A percentile compares a stretch with the other conserved stretches of the same genome.
phyloP scores from a whole-genome alignment of 2,329 filamentous ascomycete genomes.

The Beauveria varroae region DNA sequence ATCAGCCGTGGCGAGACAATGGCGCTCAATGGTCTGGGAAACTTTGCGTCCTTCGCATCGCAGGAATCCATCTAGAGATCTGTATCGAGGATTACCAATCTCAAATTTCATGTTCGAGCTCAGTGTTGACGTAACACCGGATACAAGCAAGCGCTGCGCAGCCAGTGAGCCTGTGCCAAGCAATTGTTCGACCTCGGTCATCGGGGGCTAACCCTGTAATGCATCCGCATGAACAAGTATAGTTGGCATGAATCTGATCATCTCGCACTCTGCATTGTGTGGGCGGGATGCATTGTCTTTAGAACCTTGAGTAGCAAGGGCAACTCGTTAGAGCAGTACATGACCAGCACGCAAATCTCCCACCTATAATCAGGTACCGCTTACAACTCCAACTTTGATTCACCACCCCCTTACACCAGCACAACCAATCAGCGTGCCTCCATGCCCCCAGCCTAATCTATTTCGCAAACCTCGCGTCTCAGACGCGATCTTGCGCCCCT shows the following conservation, averaged over 20 bases:
- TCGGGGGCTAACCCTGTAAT: too few species aligned
- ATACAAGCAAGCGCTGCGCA: too few species aligned
- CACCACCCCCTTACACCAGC: background rate
- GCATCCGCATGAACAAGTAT: too few species aligned
- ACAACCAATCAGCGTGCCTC: background rate
- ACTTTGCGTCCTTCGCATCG: too few species aligned
- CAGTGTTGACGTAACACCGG: too few species aligned
- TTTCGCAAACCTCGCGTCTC: background rate
- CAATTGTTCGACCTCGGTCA: too few species aligned
- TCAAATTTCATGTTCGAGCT: too few species aligned
- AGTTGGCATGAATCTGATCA: background rate
- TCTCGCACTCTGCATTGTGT: background rate
- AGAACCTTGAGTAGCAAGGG: background rate
- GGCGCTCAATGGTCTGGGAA: too few species aligned
- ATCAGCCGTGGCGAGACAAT: too few species aligned
- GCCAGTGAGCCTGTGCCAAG: too few species aligned
- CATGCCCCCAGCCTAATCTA: background rate
- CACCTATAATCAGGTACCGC: background rate
- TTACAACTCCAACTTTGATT: background rate
- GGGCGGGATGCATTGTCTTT: background rate
- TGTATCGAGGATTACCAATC: too few species aligned
- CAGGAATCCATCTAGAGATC: too few species aligned
- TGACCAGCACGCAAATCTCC: background rate
- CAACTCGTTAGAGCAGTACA: background rate
- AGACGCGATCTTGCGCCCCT: constrained; percentile 6